phyloP scores from a whole-genome alignment of 73 alveolate genomes.

The Halteria grandinella region DNA sequence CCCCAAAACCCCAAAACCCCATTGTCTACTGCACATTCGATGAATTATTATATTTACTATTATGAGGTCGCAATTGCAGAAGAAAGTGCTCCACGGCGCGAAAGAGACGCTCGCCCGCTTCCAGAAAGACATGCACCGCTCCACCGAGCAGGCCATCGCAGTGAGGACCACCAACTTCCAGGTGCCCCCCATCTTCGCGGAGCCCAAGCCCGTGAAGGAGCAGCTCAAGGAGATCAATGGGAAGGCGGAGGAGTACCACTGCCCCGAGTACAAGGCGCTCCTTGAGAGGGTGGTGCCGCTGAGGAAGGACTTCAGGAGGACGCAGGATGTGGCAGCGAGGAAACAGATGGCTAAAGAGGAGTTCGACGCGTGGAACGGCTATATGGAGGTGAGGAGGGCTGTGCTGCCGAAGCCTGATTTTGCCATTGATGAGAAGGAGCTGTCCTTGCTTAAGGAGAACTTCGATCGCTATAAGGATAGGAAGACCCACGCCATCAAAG shows the following conservation, averaged over 20 bases:
- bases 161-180: too few species aligned
- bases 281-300: slow-evolving; percentile 11
- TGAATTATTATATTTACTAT: too few species aligned
- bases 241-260: slow-evolving; percentile 36
- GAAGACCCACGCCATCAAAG: slow-evolving; percentile 20
- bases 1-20: too few species aligned
- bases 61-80: too few species aligned
- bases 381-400: slow-evolving; percentile 33
- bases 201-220: slow-evolving; percentile 7
- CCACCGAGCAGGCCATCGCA: too few species aligned
- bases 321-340: slow-evolving; percentile 37
- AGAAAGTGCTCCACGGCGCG: too few species aligned
- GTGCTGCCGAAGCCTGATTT: too few species aligned
- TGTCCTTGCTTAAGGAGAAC: slow-evolving; percentile 29
- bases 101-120: too few species aligned
- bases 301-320: slow-evolving; percentile 11
- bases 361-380: slow-evolving; percentile 46
- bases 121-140: too few species aligned
- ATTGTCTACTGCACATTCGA: too few species aligned
- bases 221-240: not conserved
- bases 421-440: slow-evolving; percentile 26
- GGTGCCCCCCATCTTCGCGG: too few species aligned
- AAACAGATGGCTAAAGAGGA: slow-evolving; percentile 47
- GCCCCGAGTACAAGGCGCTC: slow-evolving; percentile 46
- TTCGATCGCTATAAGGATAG: slow-evolving; percentile 61